Conservation (phyloP, 306 rosid genomes). For the Senna siamea region DNA sequence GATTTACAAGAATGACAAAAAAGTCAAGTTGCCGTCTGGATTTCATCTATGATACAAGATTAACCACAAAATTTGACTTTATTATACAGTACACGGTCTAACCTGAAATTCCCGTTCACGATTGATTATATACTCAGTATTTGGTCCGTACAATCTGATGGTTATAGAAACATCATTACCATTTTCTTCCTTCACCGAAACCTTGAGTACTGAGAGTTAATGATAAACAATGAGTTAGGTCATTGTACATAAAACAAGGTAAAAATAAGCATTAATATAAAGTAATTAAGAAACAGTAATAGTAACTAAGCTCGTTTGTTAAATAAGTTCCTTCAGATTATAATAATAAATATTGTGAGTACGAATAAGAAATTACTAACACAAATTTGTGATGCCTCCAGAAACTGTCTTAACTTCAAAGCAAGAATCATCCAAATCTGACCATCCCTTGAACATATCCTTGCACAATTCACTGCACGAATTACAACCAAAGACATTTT, state of each 20-base stretch:
- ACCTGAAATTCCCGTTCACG: slow-evolving; percentile 93
- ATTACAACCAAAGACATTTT: not conserved
- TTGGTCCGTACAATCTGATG: slow-evolving; percentile 83
- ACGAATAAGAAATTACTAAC: slow-evolving; percentile 57
- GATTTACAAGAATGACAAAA: slow-evolving; percentile 9
- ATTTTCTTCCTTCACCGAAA: slow-evolving; percentile 60
- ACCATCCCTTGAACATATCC: slow-evolving; percentile 84
- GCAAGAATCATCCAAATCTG: slow-evolving; percentile 65
- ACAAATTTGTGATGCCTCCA: slow-evolving; percentile 92
- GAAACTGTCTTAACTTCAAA: slow-evolving; percentile 76
- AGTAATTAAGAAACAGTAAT: slow-evolving; percentile 9
- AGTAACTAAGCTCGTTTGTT: not conserved
- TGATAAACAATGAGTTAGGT: slow-evolving; percentile 29
- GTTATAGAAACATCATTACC: slow-evolving; percentile 54
- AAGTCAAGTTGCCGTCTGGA: not conserved
- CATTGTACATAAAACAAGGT: not conserved
- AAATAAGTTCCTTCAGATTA: not conserved
- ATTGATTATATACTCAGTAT: slow-evolving; percentile 84
- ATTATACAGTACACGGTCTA: slow-evolving; percentile 25
- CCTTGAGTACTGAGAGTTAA: slow-evolving; percentile 72
- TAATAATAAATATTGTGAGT: not conserved
- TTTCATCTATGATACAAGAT: not conserved
- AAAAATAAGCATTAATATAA: not conserved
- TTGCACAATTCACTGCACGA: slow-evolving; percentile 71
- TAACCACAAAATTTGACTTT: slow-evolving; percentile 4